Evolutionary conservation across 1,284 basidiomycete genomes (phyloP).

Genomic region (Trichosporon coremiiforme): DNA sequence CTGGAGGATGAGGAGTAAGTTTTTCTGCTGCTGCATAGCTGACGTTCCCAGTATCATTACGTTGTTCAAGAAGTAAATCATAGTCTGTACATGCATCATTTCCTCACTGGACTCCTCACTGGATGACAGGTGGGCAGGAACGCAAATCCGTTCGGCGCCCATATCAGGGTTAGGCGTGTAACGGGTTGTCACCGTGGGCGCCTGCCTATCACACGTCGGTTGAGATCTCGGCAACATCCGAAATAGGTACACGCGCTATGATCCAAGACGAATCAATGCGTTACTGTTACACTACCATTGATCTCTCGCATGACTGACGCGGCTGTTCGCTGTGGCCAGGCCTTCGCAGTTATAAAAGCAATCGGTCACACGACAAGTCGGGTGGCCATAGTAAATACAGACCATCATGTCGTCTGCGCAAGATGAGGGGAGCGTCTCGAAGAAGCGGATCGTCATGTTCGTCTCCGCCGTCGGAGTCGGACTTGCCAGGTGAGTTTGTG

Average conservation of each 20-base stretch:
- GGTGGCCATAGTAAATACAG: not conserved
- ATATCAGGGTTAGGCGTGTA: slow-evolving; percentile 5
- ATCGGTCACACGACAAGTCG: slow-evolving; percentile 6
- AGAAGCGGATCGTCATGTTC: slow-evolving; percentile 27
- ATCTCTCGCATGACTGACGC: slow-evolving; percentile 12
- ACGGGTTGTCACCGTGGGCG: slow-evolving; percentile 4
- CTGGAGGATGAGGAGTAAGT: slow-evolving; percentile 77
- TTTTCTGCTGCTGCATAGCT: not conserved
- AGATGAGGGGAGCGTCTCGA: not conserved
- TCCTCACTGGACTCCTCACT: not conserved
- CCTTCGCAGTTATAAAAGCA: not conserved
- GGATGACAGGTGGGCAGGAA: too few relatives aligned
- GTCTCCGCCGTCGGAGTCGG: slow-evolving; percentile 29
- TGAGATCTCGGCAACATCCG: slow-evolving; percentile 10
- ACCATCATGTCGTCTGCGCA: not conserved
- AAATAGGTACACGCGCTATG: not conserved
- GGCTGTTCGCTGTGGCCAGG: slow-evolving; percentile 8
- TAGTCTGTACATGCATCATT: slow-evolving; percentile 9
- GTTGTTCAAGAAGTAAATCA: slow-evolving; percentile 2
- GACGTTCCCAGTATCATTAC: not conserved
- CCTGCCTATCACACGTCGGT: slow-evolving; percentile 2
- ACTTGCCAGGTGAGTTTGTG: slow-evolving; percentile 28
- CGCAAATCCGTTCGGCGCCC: not conserved
- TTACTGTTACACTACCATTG: not conserved
- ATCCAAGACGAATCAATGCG: slow-evolving; percentile 5